A percentile compares a stretch with the other conserved stretches of the same genome.
phyloP scores from a whole-genome alignment of 2,329 filamentous ascomycete species.

The Neobulgaria alba region DNA sequence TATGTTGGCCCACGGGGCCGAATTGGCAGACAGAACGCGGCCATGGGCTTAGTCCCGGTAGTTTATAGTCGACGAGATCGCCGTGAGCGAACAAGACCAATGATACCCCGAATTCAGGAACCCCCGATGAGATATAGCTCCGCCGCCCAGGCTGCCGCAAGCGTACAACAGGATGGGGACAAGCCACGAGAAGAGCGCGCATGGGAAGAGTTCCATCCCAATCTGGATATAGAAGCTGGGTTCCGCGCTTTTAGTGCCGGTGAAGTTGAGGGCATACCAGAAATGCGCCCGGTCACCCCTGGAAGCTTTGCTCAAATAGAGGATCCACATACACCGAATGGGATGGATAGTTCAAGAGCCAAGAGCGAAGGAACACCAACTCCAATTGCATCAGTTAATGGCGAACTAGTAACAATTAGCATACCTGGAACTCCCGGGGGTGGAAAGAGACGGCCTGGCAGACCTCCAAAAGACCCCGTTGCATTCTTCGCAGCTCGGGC shows the following conservation, averaged over 20 bases:
- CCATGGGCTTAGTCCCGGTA: conserved; percentile 36
- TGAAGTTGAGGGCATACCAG: conserved; percentile 69
- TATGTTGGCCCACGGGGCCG: conserved; percentile 44
- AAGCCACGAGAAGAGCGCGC: conserved; percentile 94
- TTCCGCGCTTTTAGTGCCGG: conserved; percentile 74
- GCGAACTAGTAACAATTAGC: conserved; percentile 18
- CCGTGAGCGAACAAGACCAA: conserved; percentile 47
- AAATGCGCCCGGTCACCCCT: conserved; percentile 36
- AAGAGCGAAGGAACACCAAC: conserved; percentile 21
- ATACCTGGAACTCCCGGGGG: conserved; percentile 32
- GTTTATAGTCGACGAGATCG: conserved; percentile 41
- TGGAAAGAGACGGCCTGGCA: conserved; percentile 51
- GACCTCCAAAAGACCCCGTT: conserved; percentile 54
- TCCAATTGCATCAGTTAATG: conserved; percentile 18
- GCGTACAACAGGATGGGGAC: conserved; percentile 89
- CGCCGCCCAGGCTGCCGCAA: conserved; percentile 71
- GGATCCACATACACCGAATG: conserved; percentile 16
- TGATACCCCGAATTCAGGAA: conserved; percentile 42
- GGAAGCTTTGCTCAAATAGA: conserved; percentile 26
- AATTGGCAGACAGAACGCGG: conserved; percentile 41
- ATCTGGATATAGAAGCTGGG: conserved; percentile 78
- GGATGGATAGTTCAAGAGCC: conserved; percentile 15
- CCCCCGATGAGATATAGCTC: conserved; percentile 31
- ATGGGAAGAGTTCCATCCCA: conserved; percentile 96
- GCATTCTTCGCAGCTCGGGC: conserved; percentile 47